A percentile compares a stretch with the other conserved stretches of the same genome.
phyloP scores from a whole-genome alignment of 1,284 basidiomycete genomes.

The Cutaneotrichosporon mucoides region DNA sequence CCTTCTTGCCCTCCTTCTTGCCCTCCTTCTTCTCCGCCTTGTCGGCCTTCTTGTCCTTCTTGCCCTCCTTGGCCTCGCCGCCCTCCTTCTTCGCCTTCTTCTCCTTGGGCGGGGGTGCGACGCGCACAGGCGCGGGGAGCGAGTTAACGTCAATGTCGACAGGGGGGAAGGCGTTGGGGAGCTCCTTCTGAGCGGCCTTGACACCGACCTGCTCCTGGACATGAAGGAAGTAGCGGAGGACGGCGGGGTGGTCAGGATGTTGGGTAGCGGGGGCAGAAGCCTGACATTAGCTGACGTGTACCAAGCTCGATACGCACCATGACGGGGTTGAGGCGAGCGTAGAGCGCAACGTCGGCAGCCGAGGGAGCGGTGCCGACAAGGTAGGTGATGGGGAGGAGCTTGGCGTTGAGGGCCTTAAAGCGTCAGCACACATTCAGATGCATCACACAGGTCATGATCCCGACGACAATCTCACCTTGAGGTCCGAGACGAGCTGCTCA shows the following conservation, averaged over 20 bases:
- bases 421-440: no score
- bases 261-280: conserved; percentile 52
- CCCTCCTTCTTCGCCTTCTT: conserved; percentile 61
- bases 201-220: conserved; percentile 68
- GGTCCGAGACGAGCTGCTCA: conserved; percentile 35
- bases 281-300: conserved; percentile 14
- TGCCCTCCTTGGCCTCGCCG: conserved; percentile 32
- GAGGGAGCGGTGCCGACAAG: conserved; percentile 71
- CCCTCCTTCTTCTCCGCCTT: conserved; percentile 24
- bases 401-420: conserved; percentile 64
- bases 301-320: conserved; percentile 56
- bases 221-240: conserved; percentile 91
- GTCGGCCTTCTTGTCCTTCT: conserved; percentile 7
- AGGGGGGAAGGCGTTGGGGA: conserved; percentile 54
- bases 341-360: conserved; percentile 80
- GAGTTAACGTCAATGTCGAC: conserved; percentile 69
- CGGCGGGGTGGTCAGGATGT: conserved; percentile 69
- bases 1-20: conserved; percentile 36
- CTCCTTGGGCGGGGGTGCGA: conserved; percentile 64
- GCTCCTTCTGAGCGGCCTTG: conserved; percentile 39
- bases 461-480: conserved; percentile 30
- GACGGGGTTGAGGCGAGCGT: conserved; percentile 71
- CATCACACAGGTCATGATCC: no score
- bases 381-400: conserved; percentile 72
- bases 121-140: conserved; percentile 69